Conservation (phyloP, 2,329 filamentous ascomycete genomes). For the Colletotrichum sp. region DNA sequence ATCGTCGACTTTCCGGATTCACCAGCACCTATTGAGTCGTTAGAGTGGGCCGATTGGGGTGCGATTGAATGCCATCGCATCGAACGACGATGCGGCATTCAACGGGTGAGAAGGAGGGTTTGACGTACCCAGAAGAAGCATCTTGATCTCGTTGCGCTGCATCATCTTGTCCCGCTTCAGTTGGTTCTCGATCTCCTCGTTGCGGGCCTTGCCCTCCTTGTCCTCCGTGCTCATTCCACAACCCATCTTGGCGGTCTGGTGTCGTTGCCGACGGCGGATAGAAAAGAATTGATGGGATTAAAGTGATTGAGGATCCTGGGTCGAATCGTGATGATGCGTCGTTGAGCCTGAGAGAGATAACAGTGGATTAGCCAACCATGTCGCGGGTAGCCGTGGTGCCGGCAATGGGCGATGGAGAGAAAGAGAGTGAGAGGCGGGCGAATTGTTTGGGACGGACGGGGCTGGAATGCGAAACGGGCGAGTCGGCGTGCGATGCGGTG, state of each 20-base stretch:
- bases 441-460: slow-evolving; percentile 7
- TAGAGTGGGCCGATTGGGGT: neutral
- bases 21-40: slow-evolving; percentile 76
- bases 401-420: neutral
- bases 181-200: slow-evolving; percentile 99
- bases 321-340: slow-evolving; percentile 2
- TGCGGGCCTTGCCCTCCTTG: slow-evolving; percentile 99
- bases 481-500: neutral
- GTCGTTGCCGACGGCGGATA: slow-evolving; percentile 14
- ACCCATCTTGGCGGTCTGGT: slow-evolving; percentile 79
- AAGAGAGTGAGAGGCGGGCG: neutral
- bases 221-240: slow-evolving; percentile 99
- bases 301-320: slow-evolving; percentile 2
- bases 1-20: slow-evolving; percentile 97
- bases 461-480: slow-evolving; percentile 12
- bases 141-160: slow-evolving; percentile 99
- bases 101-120: neutral
- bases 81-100: neutral
- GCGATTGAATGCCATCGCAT: neutral
- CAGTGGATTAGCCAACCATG: slow-evolving; percentile 13
- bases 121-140: slow-evolving; percentile 87
- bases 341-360: neutral
- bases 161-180: slow-evolving; percentile 98
- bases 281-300: slow-evolving; percentile 8
- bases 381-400: neutral